Conservation (phyloP, 2,329 filamentous ascomycete species). For the Trichoderma sp. region DNA sequence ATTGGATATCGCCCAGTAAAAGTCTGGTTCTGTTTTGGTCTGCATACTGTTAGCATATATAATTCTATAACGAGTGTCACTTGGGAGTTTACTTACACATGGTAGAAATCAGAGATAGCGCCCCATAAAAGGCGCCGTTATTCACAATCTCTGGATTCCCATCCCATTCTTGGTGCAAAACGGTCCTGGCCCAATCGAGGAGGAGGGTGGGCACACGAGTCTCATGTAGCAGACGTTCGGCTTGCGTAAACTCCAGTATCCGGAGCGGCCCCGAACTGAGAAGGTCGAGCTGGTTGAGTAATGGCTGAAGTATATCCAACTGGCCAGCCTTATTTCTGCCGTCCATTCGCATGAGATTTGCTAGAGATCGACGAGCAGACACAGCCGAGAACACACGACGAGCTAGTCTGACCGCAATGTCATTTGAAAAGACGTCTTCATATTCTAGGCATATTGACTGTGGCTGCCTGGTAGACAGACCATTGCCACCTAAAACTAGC, state of each 20-base stretch:
- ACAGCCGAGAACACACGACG: constrained; percentile 63
- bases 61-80: neutral
- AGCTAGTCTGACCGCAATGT: constrained; percentile 62
- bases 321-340: constrained; percentile 39
- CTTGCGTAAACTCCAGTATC: constrained; percentile 53
- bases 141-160: constrained; percentile 71
- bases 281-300: constrained; percentile 59
- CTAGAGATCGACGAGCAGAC: constrained; percentile 55
- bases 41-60: constrained; percentile 35
- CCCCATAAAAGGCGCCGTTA: constrained; percentile 74
- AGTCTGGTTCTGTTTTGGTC: constrained; percentile 67
- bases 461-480: constrained; percentile 52
- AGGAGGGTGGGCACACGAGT: constrained; percentile 60
- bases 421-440: constrained; percentile 65
- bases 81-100: constrained; percentile 63
- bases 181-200: constrained; percentile 73
- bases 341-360: constrained; percentile 48
- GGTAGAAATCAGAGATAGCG: constrained; percentile 71
- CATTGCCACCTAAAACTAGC: constrained; percentile 52
- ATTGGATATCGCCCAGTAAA: constrained; percentile 69
- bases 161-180: constrained; percentile 81
- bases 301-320: constrained; percentile 49
- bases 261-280: constrained; percentile 51
- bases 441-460: constrained; percentile 60
- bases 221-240: constrained; percentile 60